Evolutionary conservation across 1,284 basidiomycete species (phyloP), one percentile per base, ranked within the genome.

Genomic region (Puccinia novopanici): DNA sequence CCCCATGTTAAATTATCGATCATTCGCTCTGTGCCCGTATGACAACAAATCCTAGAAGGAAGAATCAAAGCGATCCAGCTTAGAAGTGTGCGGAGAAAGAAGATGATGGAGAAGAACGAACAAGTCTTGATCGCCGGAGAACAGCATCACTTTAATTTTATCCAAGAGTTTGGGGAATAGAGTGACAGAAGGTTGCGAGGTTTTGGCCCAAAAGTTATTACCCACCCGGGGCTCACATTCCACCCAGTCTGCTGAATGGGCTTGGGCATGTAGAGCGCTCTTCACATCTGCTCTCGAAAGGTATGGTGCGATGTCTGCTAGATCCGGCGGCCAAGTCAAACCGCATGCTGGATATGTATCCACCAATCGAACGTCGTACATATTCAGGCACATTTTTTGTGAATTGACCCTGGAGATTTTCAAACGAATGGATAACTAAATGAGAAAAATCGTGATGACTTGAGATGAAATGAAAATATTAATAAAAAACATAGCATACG

Each of bases 301-400:
- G 85, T 95, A 98, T 3, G 88, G 87, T 59, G 91, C 92, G 54
- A 98, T 89, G 68, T 91, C 90, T 12, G 88, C 86, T 34, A 99
- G 89, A 83, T 94, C 93, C n/a, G 91, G 91, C 4, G 96, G 96
- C 96, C 96, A 99, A 86, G 96, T 96, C 93, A 98, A 93, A 0
- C 96, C 96, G 86, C 96, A 99, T 2, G 90, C 91, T n/a, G 95
- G 95, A 67, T 86, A 88, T 17, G 89, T 89, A 85, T 99, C 97
- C 77, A 92, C 90, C 40, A 93, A 87, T 48, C 97, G 91, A 27
- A 98, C 90, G 84, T 99, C 97, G 84, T 99, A 99, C 65, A 98
- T 91, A 86, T 99, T 99, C 84, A 95, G 88, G 86, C 96, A 99
- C 86, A 90, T 91, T 54, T 88, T 86, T 82, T 89, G 86, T 6